Percentiles rank a stretch among this genome's conserved stretches.
These are phyloP conservation scores for Aspergillus bridgeri DNA, from an alignment of 495 filamentous ascomycete genomes.

Conservation along the genomic window DNA sequence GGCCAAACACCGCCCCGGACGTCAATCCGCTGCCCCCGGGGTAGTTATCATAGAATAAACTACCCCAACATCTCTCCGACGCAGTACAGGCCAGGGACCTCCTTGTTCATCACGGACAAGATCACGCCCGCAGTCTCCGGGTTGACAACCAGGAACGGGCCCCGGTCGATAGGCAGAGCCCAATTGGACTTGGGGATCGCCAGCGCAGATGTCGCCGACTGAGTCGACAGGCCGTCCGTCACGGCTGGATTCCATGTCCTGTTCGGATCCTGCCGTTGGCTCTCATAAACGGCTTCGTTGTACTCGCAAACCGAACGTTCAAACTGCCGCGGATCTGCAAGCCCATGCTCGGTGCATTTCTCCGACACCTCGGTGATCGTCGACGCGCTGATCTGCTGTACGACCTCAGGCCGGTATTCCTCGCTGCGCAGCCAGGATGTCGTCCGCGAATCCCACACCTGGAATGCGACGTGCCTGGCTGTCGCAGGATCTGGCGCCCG, in stretches of 20 bases:
- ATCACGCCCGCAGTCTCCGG: constrained; percentile 47
- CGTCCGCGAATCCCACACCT: constrained; percentile 56
- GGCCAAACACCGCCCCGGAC: constrained; percentile 54
- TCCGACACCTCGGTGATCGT: constrained; percentile 53
- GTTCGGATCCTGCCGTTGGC: constrained; percentile 34
- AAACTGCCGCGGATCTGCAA: constrained; percentile 40
- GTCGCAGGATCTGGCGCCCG: constrained; percentile 51
- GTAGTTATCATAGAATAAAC: constrained; percentile 62
- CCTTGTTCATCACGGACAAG: constrained; percentile 32
- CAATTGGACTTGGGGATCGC: constrained; percentile 58
- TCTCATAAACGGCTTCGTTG: constrained; percentile 47
- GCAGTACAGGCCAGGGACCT: constrained; percentile 52
- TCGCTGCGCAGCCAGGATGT: constrained; percentile 49
- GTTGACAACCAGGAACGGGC: constrained; percentile 51
- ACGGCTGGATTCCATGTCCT: constrained; percentile 51
- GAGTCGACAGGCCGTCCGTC: constrained; percentile 55
- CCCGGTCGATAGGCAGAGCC: constrained; percentile 53
- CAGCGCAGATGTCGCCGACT: constrained; percentile 33
- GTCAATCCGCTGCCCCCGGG: constrained; percentile 62
- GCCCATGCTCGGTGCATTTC: constrained; percentile 38
- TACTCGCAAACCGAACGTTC: constrained; percentile 47
- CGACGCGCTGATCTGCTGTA: constrained; percentile 44
- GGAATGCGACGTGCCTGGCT: constrained; percentile 55
- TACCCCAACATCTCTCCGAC: constrained; percentile 62
- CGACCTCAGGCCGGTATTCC: constrained; percentile 55